Evolutionary conservation across 2,329 filamentous ascomycete genomes (phyloP).

Genomic region (Fusarium clavum): DNA sequence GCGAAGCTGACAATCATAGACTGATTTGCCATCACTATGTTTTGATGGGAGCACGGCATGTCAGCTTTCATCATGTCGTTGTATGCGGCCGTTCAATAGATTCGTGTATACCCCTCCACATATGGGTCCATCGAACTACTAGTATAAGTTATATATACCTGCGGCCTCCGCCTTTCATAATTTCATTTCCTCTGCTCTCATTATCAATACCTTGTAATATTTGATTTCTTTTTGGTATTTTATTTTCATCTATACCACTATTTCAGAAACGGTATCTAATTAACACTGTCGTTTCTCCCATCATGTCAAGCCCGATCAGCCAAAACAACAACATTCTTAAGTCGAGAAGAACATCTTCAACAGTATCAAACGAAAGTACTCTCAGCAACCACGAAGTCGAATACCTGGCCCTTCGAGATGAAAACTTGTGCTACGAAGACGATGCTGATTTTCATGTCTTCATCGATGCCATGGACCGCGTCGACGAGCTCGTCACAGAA

Average conservation of each 20-base stretch:
- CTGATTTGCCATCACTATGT: conserved; percentile 26
- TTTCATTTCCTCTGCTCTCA: conserved; percentile 6
- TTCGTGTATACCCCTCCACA: conserved; percentile 28
- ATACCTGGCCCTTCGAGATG: conserved; percentile 41
- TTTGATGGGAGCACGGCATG: conserved; percentile 30
- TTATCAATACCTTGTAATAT: conserved; percentile 4
- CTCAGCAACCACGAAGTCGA: conserved; percentile 39
- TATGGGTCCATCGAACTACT: conserved; percentile 23
- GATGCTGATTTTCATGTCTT: conserved; percentile 45
- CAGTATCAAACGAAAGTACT: conserved; percentile 37
- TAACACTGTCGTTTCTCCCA: background rate
- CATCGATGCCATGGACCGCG: conserved; percentile 43
- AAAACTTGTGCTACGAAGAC: conserved; percentile 43
- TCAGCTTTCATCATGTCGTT: conserved; percentile 39
- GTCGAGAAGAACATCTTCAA: conserved; percentile 32
- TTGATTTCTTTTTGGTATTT: conserved; percentile 1
- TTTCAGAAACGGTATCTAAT: background rate
- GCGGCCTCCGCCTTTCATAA: conserved; percentile 16
- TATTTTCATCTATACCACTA: background rate
- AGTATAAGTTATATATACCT: conserved; percentile 24
- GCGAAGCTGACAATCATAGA: conserved; percentile 41
- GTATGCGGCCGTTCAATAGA: conserved; percentile 24
- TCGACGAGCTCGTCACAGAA: conserved; percentile 41
- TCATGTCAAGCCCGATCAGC: conserved; percentile 31
- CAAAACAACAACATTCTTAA: conserved; percentile 28